phyloP scores from a whole-genome alignment of 345 rosid genomes.

The Microcos paniculata region DNA sequence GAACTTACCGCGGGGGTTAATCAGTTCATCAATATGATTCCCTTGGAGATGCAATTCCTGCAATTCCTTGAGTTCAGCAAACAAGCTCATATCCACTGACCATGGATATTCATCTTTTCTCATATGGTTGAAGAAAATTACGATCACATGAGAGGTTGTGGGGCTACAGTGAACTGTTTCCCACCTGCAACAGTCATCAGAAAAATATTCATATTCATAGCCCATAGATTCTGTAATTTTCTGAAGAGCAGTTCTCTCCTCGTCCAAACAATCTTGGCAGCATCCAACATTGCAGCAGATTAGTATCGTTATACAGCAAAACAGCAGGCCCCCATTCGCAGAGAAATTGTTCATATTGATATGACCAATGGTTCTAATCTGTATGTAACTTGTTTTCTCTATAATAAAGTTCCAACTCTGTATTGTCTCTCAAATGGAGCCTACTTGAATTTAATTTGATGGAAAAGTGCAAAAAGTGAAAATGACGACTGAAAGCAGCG shows the following conservation, averaged over 20 bases:
- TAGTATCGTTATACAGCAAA: neutral
- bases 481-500: neutral
- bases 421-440: neutral
- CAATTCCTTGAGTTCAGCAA: slow-evolving; percentile 20
- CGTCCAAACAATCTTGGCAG: slow-evolving; percentile 16
- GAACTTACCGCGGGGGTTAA: slow-evolving; percentile 14
- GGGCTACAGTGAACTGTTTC: slow-evolving; percentile 14
- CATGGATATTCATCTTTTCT: slow-evolving; percentile 14
- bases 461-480: neutral
- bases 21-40: slow-evolving; percentile 17
- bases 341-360: neutral
- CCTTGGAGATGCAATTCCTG: slow-evolving; percentile 7
- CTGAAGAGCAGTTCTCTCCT: slow-evolving; percentile 15
- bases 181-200: slow-evolving; percentile 21
- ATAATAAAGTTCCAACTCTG: neutral
- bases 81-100: slow-evolving; percentile 19
- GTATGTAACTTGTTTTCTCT: neutral
- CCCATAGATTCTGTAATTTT: slow-evolving; percentile 17
- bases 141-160: slow-evolving; percentile 17
- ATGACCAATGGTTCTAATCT: neutral
- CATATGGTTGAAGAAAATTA: slow-evolving; percentile 4
- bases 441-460: neutral
- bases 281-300: slow-evolving; percentile 1
- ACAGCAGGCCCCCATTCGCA: neutral
- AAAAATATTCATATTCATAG: neutral